Evolutionary conservation across 352 stramenopile species (phyloP).

Genomic region (Lagenidium giganteum): DNA sequence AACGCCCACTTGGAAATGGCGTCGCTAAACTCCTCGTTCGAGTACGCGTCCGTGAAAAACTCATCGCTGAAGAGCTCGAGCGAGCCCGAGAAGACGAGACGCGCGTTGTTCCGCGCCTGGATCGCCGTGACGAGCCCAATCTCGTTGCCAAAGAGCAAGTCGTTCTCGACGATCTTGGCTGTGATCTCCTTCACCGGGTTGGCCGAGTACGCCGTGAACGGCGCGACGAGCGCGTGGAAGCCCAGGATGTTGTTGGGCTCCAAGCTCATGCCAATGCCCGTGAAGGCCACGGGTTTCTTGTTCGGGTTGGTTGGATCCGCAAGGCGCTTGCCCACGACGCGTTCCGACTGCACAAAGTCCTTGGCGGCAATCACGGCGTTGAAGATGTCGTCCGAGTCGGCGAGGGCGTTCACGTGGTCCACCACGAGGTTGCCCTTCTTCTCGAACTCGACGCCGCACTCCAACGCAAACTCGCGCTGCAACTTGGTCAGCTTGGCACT

Average conservation of each 20-base stretch:
- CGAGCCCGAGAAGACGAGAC: slow-evolving; percentile 83
- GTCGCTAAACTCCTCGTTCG: slow-evolving; percentile 75
- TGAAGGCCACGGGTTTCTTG: slow-evolving; percentile 72
- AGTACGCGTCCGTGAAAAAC: slow-evolving; percentile 65
- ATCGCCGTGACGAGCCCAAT: slow-evolving; percentile 82
- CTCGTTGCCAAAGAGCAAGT: slow-evolving; percentile 67
- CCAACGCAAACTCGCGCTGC: slow-evolving; percentile 80
- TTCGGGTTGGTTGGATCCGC: slow-evolving; percentile 21
- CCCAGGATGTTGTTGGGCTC: slow-evolving; percentile 80
- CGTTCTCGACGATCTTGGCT: slow-evolving; percentile 45
- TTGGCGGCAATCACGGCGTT: slow-evolving; percentile 69
- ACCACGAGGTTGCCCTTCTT: slow-evolving; percentile 86
- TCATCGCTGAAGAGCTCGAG: slow-evolving; percentile 87
- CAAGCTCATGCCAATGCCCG: slow-evolving; percentile 76
- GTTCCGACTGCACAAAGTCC: slow-evolving; percentile 61
- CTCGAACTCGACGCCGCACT: slow-evolving; percentile 86
- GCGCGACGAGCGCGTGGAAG: slow-evolving; percentile 76
- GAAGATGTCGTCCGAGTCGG: slow-evolving; percentile 57
- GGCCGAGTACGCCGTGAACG: slow-evolving; percentile 77
- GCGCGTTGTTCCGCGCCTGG: slow-evolving; percentile 89
- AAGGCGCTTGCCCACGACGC: slow-evolving; percentile 48
- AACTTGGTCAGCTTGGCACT: slow-evolving; percentile 74
- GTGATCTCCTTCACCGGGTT: slow-evolving; percentile 74
- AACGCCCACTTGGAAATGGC: slow-evolving; percentile 82
- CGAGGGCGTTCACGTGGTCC: slow-evolving; percentile 78